Conservation (phyloP, 495 filamentous ascomycete species). For the Lophium mytilinum region DNA sequence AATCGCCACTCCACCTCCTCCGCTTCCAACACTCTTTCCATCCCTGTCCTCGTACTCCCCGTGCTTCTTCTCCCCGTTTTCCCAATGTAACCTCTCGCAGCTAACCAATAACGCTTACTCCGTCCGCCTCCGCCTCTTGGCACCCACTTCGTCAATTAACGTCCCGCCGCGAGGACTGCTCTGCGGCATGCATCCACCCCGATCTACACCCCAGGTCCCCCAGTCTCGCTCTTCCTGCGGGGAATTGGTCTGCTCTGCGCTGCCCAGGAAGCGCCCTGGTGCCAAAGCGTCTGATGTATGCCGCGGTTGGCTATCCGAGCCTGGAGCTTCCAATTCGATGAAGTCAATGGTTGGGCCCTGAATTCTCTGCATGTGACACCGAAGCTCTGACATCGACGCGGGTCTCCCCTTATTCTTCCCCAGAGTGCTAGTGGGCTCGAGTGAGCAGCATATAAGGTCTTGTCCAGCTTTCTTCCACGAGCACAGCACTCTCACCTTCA, state of each 20-base stretch:
- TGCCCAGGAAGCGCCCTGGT: background rate
- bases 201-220: background rate
- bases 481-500: background rate
- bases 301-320: background rate
- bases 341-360: background rate
- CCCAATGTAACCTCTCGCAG: background rate
- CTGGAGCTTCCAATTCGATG: background rate
- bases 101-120: background rate
- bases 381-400: conserved; percentile 1
- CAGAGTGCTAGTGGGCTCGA: background rate
- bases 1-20: no score
- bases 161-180: background rate
- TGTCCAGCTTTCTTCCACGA: background rate
- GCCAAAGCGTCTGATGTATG: background rate
- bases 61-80: background rate
- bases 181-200: background rate
- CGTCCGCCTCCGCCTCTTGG: background rate
- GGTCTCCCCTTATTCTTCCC: background rate
- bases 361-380: conserved; percentile 17
- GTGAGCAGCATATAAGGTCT: conserved; percentile 8
- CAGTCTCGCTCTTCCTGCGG: background rate
- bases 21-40: no score
- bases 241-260: background rate
- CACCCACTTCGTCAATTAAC: background rate
- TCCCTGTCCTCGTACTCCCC: background rate